A percentile compares a stretch with the other conserved stretches of the same genome.
phyloP scores from a whole-genome alignment of 495 filamentous ascomycete genomes.

The Elaphomyces granulatus region DNA sequence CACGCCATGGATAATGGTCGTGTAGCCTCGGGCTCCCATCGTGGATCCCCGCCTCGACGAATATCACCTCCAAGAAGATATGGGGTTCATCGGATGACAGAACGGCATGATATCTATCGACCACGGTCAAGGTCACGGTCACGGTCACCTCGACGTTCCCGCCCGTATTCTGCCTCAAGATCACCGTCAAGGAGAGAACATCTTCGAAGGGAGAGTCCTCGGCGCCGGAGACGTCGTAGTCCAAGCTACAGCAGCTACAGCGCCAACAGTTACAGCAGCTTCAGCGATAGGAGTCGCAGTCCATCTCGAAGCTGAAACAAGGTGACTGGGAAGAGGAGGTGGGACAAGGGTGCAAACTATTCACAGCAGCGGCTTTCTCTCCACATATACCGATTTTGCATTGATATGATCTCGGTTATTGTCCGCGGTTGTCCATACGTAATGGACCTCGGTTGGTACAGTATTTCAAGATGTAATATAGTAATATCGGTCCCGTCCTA shows the following conservation, averaged over 20 bases:
- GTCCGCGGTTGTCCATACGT: too few relatives aligned
- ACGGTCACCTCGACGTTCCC: slow-evolving; percentile 27
- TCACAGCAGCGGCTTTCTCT: too few relatives aligned
- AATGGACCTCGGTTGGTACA: too few relatives aligned
- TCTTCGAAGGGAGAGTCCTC: slow-evolving; percentile 18
- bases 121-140: slow-evolving; percentile 33
- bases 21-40: slow-evolving; percentile 11
- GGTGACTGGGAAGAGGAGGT: too few relatives aligned
- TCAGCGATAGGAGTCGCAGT: slow-evolving; percentile 31
- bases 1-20: slow-evolving; percentile 17
- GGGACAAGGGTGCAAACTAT: too few relatives aligned
- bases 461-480: too few relatives aligned
- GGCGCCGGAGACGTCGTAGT: slow-evolving; percentile 32
- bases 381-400: not conserved
- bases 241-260: slow-evolving; percentile 42
- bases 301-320: slow-evolving; percentile 21
- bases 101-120: slow-evolving; percentile 37
- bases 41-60: slow-evolving; percentile 14
- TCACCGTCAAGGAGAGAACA: slow-evolving; percentile 20
- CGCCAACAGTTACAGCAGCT: slow-evolving; percentile 25
- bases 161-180: slow-evolving; percentile 22
- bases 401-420: too few relatives aligned
- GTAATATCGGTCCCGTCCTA: too few relatives aligned
- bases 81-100: slow-evolving; percentile 23
- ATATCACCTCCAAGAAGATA: slow-evolving; percentile 27